A percentile compares a stretch with the other conserved stretches of the same genome.
Evolutionary conservation across 208 protist genomes (phyloP).

Genomic region (Trichomonas vaginalis): DNA sequence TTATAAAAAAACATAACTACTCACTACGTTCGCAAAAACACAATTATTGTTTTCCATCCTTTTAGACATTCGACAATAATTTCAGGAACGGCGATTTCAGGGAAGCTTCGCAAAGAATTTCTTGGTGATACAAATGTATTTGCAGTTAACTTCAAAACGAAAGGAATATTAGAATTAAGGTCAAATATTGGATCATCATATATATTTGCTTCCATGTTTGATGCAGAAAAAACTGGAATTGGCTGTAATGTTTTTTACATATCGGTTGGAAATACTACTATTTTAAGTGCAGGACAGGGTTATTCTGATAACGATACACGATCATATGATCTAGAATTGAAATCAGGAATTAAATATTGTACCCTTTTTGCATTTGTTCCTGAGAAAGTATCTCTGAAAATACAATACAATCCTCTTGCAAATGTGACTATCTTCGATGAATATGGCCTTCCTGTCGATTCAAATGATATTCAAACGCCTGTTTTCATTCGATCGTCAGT

Average conservation of each 20-base stretch:
- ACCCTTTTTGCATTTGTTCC: not conserved
- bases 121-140: not conserved
- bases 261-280: not conserved
- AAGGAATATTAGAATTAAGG: not conserved
- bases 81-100: not conserved
- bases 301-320: not conserved
- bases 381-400: not conserved
- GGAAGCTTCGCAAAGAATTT: not conserved
- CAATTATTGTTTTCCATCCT: not conserved
- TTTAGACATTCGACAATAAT: not conserved
- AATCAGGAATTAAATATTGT: not conserved
- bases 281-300: not conserved
- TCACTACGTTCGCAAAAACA: no score
- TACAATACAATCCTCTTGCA: not conserved
- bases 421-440: not conserved
- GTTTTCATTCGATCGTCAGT: not conserved
- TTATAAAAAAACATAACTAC: no score
- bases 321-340: not conserved
- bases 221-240: not conserved
- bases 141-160: not conserved
- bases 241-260: not conserved
- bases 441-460: not conserved
- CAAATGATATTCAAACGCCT: not conserved
- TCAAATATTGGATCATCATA: not conserved
- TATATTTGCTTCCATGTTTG: not conserved